phyloP scores from a whole-genome alignment of 2,329 filamentous ascomycete genomes.

The Phyllosticta citrichinensis region DNA sequence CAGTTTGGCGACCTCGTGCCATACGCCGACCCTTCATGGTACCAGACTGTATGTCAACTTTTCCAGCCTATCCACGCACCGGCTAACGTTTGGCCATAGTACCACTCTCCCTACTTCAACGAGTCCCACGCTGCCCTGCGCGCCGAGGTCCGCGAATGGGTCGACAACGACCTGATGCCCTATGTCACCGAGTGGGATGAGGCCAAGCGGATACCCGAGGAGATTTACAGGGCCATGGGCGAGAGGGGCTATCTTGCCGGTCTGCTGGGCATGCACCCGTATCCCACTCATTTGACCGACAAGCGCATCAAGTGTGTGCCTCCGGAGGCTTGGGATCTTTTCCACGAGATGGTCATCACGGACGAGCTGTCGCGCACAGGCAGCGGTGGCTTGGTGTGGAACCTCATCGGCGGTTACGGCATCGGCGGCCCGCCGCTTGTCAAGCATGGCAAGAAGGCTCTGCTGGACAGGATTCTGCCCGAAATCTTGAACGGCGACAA shows the following conservation, averaged over 20 bases:
- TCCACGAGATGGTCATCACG: constrained; percentile 93
- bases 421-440: constrained; percentile 87
- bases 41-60: constrained; percentile 62
- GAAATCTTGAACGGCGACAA: constrained; percentile 86
- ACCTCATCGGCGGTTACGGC: constrained; percentile 89
- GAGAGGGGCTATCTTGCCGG: constrained; percentile 88
- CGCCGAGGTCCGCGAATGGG: constrained; percentile 83
- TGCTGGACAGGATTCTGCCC: constrained; percentile 81
- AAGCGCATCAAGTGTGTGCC: constrained; percentile 67
- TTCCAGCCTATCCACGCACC: background rate
- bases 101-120: constrained; percentile 95
- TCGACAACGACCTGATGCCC: constrained; percentile 81
- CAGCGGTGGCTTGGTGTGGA: constrained; percentile 93
- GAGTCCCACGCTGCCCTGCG: constrained; percentile 86
- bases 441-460: constrained; percentile 78
- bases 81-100: constrained; percentile 40
- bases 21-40: constrained; percentile 89
- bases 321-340: constrained; percentile 90
- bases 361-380: constrained; percentile 86
- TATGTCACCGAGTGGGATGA: constrained; percentile 96
- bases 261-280: constrained; percentile 66
- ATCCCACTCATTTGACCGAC: constrained; percentile 63
- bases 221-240: constrained; percentile 93
- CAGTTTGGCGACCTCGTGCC: constrained; percentile 79
- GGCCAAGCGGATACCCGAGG: constrained; percentile 75